These are phyloP conservation scores for Hanseniaspora meyeri DNA, from an alignment of 805 yeast genomes.

Conservation along the genomic window DNA sequence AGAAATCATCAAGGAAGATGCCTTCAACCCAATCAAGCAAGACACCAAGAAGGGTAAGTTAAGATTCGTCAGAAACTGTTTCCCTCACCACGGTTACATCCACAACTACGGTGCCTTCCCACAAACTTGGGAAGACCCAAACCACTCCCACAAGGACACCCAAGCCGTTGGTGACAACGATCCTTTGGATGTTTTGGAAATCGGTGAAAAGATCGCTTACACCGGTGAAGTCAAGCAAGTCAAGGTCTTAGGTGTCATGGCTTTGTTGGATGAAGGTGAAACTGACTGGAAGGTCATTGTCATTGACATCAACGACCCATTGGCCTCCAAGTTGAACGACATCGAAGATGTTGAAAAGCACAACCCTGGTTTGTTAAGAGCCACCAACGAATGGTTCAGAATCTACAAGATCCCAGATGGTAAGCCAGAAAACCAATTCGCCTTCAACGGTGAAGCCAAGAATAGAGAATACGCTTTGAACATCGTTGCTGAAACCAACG, in stretches of 20 bases:
- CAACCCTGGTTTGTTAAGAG: conserved; percentile 85
- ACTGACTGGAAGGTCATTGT: conserved; percentile 88
- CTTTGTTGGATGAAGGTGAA: conserved; percentile 85
- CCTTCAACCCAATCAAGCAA: conserved; percentile 68
- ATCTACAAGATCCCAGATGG: conserved; percentile 97
- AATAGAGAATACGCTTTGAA: conserved; percentile 77
- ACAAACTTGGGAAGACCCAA: conserved; percentile 93
- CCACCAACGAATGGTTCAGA: conserved; percentile 96
- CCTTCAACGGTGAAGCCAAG: conserved; percentile 90
- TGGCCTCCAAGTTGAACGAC: conserved; percentile 76
- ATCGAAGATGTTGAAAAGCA: conserved; percentile 81
- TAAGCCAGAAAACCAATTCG: conserved; percentile 90
- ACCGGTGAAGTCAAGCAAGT: conserved; percentile 76
- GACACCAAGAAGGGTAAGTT: conserved; percentile 65
- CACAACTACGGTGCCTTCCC: conserved; percentile 84
- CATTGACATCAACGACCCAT: conserved; percentile 76
- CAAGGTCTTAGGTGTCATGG: conserved; percentile 87
- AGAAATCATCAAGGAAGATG: conserved; percentile 49
- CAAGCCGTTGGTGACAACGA: conserved; percentile 69
- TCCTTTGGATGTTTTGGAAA: conserved; percentile 77
- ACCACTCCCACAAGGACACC: conserved; percentile 50
- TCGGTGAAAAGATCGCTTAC: conserved; percentile 52
- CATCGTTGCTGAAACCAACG: conserved; percentile 67
- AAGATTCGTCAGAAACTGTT: conserved; percentile 64
- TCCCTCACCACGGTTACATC: conserved; percentile 74